phyloP scores from a whole-genome alignment of 257 asterid species.

The Cruciata laevipes region DNA sequence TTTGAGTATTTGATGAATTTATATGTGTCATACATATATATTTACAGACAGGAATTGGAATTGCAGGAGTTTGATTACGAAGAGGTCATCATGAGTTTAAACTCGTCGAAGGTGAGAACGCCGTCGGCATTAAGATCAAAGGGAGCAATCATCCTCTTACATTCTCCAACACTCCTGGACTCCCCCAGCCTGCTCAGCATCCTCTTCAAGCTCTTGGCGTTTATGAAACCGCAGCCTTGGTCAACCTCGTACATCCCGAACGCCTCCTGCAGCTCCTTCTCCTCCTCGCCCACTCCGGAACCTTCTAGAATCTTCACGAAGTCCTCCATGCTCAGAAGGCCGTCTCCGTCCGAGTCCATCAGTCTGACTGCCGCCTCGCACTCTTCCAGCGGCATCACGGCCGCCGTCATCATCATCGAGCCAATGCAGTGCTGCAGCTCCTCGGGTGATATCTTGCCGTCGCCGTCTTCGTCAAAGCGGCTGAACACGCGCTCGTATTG shows the following conservation, averaged over 20 bases:
- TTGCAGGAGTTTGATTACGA: neutral
- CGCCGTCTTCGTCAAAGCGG: slow-evolving; percentile 27
- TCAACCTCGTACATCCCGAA: slow-evolving; percentile 51
- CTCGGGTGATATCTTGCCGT: slow-evolving; percentile 26
- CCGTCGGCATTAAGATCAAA: slow-evolving; percentile 70
- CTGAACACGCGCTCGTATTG: slow-evolving; percentile 28
- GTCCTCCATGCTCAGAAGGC: slow-evolving; percentile 44
- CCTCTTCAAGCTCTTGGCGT: slow-evolving; percentile 51
- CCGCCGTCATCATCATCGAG: slow-evolving; percentile 11
- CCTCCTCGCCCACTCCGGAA: slow-evolving; percentile 18
- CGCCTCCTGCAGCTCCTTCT: slow-evolving; percentile 39
- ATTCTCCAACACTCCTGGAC: slow-evolving; percentile 36
- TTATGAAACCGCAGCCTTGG: slow-evolving; percentile 43
- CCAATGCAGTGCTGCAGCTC: slow-evolving; percentile 24
- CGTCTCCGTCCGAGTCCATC: slow-evolving; percentile 46
- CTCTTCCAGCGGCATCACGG: slow-evolving; percentile 34
- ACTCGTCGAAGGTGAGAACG: slow-evolving; percentile 53
- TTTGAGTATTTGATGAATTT: too few species aligned
- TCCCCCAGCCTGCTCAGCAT: slow-evolving; percentile 58
- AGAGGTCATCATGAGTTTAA: slow-evolving; percentile 51
- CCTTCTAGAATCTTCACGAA: slow-evolving; percentile 45
- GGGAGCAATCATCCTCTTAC: slow-evolving; percentile 42
- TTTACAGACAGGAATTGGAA: neutral
- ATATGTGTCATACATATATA: too few species aligned
- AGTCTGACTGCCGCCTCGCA: slow-evolving; percentile 32